Conservation (phyloP, 352 stramenopile genomes). For the Phytophthora palmivora region DNA sequence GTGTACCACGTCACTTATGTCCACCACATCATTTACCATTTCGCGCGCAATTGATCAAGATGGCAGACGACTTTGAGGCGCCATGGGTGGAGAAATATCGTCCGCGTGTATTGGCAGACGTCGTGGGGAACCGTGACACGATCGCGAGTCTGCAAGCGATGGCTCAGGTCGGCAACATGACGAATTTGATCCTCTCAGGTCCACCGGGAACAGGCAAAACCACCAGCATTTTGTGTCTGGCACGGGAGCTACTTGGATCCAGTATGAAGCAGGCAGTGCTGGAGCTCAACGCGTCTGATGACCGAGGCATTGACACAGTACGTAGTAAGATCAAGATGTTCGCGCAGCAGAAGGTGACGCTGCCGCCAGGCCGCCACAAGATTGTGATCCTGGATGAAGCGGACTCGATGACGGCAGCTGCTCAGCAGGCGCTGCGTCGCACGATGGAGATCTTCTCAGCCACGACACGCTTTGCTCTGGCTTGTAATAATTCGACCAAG, state of each 20-base stretch:
- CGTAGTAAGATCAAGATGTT: slow-evolving; percentile 99
- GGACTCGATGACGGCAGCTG: slow-evolving; percentile 97
- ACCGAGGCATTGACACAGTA: slow-evolving; percentile 89
- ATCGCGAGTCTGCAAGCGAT: slow-evolving; percentile 96
- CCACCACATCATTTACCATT: neutral
- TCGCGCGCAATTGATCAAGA: slow-evolving; percentile 20
- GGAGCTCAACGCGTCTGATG: slow-evolving; percentile 99
- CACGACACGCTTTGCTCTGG: slow-evolving; percentile 98
- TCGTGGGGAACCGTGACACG: slow-evolving; percentile 99
- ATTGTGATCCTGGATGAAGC: slow-evolving; percentile 99
- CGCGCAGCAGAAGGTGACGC: slow-evolving; percentile 97
- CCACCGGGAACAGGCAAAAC: slow-evolving; percentile 95
- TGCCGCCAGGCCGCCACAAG: slow-evolving; percentile 94
- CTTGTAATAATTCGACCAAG: slow-evolving; percentile 99
- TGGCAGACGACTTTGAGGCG: slow-evolving; percentile 86
- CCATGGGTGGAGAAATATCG: slow-evolving; percentile 99
- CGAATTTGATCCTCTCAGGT: slow-evolving; percentile 98
- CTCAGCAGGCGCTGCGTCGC: slow-evolving; percentile 97
- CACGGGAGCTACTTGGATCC: slow-evolving; percentile 86
- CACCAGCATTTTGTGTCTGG: slow-evolving; percentile 93
- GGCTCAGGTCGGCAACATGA: slow-evolving; percentile 97
- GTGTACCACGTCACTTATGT: slow-evolving; percentile 1
- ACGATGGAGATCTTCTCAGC: slow-evolving; percentile 99
- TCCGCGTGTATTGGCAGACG: slow-evolving; percentile 90
- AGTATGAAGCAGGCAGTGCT: slow-evolving; percentile 93